Evolutionary conservation across 129 eudicot species (phyloP).

Genomic region (Cynara cardunculus): DNA sequence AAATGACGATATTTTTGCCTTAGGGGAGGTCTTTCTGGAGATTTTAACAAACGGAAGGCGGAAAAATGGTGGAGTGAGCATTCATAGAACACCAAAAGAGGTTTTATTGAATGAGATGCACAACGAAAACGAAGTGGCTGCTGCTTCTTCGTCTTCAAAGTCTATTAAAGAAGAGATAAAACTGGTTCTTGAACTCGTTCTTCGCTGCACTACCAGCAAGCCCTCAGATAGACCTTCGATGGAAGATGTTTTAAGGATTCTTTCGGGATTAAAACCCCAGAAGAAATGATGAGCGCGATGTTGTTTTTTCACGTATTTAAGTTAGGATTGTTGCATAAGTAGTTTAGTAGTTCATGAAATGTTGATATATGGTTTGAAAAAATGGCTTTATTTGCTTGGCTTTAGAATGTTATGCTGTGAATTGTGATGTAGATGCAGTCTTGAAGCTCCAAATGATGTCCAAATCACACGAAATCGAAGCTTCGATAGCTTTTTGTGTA

Average conservation of each 20-base stretch:
- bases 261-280: constrained; percentile 43
- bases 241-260: constrained; percentile 63
- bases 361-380: constrained; percentile 30
- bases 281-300: constrained; percentile 15
- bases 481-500: constrained; percentile 10
- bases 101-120: constrained; percentile 47
- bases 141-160: constrained; percentile 32
- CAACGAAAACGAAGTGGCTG: constrained; percentile 45
- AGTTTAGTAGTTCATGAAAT: constrained; percentile 8
- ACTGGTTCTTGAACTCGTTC: constrained; percentile 51
- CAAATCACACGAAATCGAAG: constrained; percentile 3
- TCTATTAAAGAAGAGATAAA: constrained; percentile 51
- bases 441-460: constrained; percentile 12
- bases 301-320: constrained; percentile 8
- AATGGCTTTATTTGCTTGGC: constrained; percentile 20
- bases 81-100: constrained; percentile 42
- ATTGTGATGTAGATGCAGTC: constrained; percentile 1
- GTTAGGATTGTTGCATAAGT: constrained; percentile 2
- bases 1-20: constrained; percentile 54
- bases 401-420: constrained; percentile 24
- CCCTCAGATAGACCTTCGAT: constrained; percentile 64
- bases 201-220: constrained; percentile 58
- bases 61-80: constrained; percentile 42
- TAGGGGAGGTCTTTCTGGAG: constrained; percentile 68
- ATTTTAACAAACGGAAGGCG: constrained; percentile 63